phyloP scores from a whole-genome alignment of 1,284 basidiomycete genomes.

The Takashimella koratensis region DNA sequence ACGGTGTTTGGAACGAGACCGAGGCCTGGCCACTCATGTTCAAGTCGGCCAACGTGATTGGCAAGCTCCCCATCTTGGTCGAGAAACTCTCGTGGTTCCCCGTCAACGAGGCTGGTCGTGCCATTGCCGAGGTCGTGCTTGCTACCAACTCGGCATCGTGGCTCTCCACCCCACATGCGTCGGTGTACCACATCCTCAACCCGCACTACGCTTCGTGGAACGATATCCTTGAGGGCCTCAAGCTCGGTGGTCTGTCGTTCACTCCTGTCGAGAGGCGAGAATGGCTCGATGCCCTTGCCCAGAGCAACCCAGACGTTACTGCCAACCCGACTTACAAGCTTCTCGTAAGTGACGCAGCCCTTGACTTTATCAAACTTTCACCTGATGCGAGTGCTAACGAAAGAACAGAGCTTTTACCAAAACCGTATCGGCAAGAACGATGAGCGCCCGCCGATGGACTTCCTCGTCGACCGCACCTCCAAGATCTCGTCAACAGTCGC shows the following conservation, averaged over 20 bases:
- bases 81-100: conserved; percentile 59
- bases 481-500: conserved; percentile 31
- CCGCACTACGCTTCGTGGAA: conserved; percentile 51
- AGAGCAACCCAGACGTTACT: conserved; percentile 50
- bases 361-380: background rate
- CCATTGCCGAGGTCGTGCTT: conserved; percentile 55
- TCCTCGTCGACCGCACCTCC: conserved; percentile 25
- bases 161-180: conserved; percentile 23
- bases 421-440: conserved; percentile 27
- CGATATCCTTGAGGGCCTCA: conserved; percentile 62
- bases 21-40: conserved; percentile 55
- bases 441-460: conserved; percentile 30
- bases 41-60: conserved; percentile 50
- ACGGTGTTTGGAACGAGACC: conserved; percentile 61
- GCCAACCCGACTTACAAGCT: conserved; percentile 57
- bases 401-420: conserved; percentile 34
- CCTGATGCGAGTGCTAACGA: no score
- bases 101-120: conserved; percentile 56
- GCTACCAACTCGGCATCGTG: conserved; percentile 12
- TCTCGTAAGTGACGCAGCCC: conserved; percentile 37
- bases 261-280: conserved; percentile 64
- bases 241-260: conserved; percentile 62
- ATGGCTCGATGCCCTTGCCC: conserved; percentile 54
- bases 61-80: conserved; percentile 52
- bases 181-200: conserved; percentile 70